A percentile compares a stretch with the other conserved stretches of the same genome.
Evolutionary conservation across 1,284 basidiomycete species (phyloP).

Genomic region (Entoloma clypeatum): DNA sequence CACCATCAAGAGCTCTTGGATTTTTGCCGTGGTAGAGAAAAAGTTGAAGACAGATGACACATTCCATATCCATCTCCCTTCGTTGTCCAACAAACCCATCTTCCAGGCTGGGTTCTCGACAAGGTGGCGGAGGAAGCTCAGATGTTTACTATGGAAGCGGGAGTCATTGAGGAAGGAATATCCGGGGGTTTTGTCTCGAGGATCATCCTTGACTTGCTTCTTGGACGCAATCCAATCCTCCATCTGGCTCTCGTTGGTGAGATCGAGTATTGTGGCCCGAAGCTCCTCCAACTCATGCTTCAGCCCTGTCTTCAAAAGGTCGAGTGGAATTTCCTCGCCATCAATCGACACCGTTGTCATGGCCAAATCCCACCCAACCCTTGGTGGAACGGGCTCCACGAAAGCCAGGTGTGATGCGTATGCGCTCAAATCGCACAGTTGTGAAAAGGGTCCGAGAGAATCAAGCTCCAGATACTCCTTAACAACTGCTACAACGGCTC

Average conservation of each 20-base stretch:
- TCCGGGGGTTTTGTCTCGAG: neutral
- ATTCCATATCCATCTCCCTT: neutral
- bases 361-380: neutral
- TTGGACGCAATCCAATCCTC: neutral
- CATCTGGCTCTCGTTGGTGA: neutral
- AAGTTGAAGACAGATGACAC: neutral
- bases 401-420: neutral
- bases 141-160: neutral
- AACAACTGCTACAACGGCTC: neutral
- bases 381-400: neutral
- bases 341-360: conserved; percentile 1
- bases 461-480: neutral
- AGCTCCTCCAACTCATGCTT: neutral
- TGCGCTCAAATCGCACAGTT: neutral
- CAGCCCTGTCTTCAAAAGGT: neutral
- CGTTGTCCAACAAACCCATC: neutral
- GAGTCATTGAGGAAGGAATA: conserved; percentile 1
- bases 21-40: neutral
- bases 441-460: neutral
- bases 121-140: neutral
- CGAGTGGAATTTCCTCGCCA: neutral
- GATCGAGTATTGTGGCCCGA: neutral
- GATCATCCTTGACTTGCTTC: neutral
- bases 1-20: neutral
- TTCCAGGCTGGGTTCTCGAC: conserved; percentile 1